Base-by-base conservation (phyloP, 2,329 filamentous ascomycete species). In the Talaromyces sp. region DNA sequence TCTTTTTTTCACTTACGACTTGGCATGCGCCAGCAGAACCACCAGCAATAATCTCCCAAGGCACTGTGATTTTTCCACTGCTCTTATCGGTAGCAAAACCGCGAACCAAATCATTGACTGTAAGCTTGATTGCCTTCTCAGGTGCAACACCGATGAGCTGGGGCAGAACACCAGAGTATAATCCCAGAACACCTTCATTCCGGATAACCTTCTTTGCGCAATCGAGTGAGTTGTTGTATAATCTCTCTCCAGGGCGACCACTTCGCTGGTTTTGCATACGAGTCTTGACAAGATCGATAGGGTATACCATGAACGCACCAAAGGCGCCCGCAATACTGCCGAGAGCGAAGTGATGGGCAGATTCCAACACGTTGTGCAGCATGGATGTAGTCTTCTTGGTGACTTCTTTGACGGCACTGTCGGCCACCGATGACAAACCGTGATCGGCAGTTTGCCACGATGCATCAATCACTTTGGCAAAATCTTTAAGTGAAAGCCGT, bases 291-390 rank as follows among this genome's bases (percentile, higher is more conserved):
- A 99, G 80, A 80, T 99, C 95, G 72, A 99, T 98, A 26, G 95
- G 95, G 75, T 99, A 99, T 58, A 99, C 95, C 91, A 99, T 97
- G 75, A 99, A 98, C 13, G 95, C 95, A 74, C 95, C 95, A 73
- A 99, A 99, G 10, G 95, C 95, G 77, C 95, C 95, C 8, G 95
- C 95, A 67, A 96, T 67, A 73, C 90, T 92, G 62, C 95, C 95
- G 7, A 99, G 85, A 3, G 81, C 86, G 73, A 99, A 99, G 81
- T 96, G 93, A 76, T 97, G 96, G 1, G 82, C 85, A 1, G 93
- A 96, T 72, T 93, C 89, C 14, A 90, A 76, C 32, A 91, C 72
- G 59, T 84, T 80, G 64, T 86, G 78, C 17, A 96, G 67, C 63
- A 92, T 67, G 62, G 82, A 79, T 68, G 82, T 79, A 11, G 84